Base-by-base conservation (phyloP, 2,329 filamentous ascomycete species). In the Fusarium stilboides region DNA sequence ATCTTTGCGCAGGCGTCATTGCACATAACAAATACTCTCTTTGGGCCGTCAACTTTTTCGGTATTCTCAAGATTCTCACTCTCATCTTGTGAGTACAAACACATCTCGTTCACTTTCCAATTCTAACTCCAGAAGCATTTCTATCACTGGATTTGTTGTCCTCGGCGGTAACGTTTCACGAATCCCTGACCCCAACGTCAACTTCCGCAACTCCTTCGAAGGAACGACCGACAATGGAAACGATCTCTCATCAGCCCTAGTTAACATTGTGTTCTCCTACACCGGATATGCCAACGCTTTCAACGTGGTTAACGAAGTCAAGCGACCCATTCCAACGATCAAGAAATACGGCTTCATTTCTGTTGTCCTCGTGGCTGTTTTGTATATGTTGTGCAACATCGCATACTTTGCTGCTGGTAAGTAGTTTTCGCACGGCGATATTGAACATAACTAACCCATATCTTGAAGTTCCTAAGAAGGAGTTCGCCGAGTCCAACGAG, bases 241-340 rank as follows among this genome's bases (percentile, higher is more conserved):
- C 55, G 77, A 79, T 24, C 62, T 81, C 1, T 74, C 80, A 0
- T 72, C 83, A 59, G 87, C 88, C 0, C 73, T 91, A 24, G 83
- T 88, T 47, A 88, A 85, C 53, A 86, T 90, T 50, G 83, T 86
- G 28, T 89, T 88, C 61, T 86, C 87, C 0, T 90, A 88, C 62
- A 75, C 79, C 0, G 88, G 88, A 2, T 90, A 85, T 62, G 77
- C 82, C 13, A 90, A 90, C 65, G 86, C 87, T 0, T 90, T 90
- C 77, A 88, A 88, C 63, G 82, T 90, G 4, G 85, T 87, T 57
- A 89, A 89, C 53, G 88, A 90, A 75, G 84, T 89, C 67, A 85
- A 87, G 81, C 86, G 89, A 62, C 88, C 88, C 0, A 81, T 90
- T 33, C 84, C 82, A 33, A 85, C 84, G 0, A 81, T 90, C 20